Conservation (phyloP, 1,284 basidiomycete species). For the Phellopilus nigrolimitatus region DNA sequence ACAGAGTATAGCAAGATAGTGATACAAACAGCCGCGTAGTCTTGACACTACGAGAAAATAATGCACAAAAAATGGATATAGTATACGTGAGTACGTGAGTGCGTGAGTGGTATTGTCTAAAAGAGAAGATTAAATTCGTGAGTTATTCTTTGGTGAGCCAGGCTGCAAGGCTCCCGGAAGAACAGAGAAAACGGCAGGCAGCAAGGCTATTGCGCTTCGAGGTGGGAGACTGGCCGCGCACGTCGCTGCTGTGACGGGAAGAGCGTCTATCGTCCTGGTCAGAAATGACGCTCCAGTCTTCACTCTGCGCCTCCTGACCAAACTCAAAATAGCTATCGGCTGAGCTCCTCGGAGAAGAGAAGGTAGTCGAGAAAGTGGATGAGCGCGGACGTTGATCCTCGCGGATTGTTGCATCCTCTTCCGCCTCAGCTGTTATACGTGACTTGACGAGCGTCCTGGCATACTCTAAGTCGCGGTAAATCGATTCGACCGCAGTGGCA, state of each 20-base stretch:
- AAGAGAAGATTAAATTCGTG: background rate
- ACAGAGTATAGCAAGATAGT: background rate
- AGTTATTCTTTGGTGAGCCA: constrained; percentile 11
- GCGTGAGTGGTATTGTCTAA: no score
- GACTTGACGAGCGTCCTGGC: constrained; percentile 74
- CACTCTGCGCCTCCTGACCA: constrained; percentile 50
- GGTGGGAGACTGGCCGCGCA: constrained; percentile 31
- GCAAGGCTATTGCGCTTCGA: constrained; percentile 56
- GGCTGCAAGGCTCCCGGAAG: constrained; percentile 15
- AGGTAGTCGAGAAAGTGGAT: constrained; percentile 29
- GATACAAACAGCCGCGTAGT: background rate
- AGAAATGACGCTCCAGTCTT: constrained; percentile 80
- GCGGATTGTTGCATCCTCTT: constrained; percentile 35
- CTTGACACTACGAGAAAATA: background rate
- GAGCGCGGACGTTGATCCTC: constrained; percentile 29
- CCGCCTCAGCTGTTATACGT: constrained; percentile 30
- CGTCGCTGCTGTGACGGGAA: constrained; percentile 43
- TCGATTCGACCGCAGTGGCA: constrained; percentile 81
- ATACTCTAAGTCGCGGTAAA: constrained; percentile 91
- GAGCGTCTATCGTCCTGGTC: constrained; percentile 59
- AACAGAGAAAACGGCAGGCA: constrained; percentile 18
- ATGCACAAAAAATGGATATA: background rate
- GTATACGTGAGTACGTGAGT: background rate
- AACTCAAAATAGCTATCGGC: constrained; percentile 56
- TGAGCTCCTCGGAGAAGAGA: constrained; percentile 37